Percentiles rank a stretch among this genome's conserved stretches.
These are phyloP conservation scores for Trichoderma atroviride DNA, from an alignment of 2,329 filamentous ascomycete genomes.

Conservation along the genomic window DNA sequence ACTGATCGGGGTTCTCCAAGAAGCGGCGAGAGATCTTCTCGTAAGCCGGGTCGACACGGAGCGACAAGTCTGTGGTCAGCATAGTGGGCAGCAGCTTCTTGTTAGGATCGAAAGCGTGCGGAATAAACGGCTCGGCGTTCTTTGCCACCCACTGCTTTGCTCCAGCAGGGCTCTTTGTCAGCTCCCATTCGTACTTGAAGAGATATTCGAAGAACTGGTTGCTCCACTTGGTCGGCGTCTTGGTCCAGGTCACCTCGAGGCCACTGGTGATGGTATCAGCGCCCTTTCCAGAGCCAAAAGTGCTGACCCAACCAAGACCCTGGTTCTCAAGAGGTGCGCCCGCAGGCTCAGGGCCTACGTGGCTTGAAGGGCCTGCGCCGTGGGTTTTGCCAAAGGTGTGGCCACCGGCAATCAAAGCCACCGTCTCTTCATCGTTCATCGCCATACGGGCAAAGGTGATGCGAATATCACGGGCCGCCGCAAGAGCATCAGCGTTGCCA, in stretches of 20 bases:
- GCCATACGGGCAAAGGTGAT: slow-evolving; percentile 77
- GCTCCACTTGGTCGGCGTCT: slow-evolving; percentile 75
- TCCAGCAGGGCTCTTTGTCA: slow-evolving; percentile 73
- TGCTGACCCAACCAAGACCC: slow-evolving; percentile 74
- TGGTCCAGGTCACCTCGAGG: slow-evolving; percentile 79
- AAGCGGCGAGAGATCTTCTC: slow-evolving; percentile 75
- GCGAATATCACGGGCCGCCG: slow-evolving; percentile 72
- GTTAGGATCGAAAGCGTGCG: slow-evolving; percentile 68
- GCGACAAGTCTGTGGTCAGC: slow-evolving; percentile 74
- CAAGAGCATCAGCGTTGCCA: slow-evolving; percentile 68
- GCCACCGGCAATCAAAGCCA: slow-evolving; percentile 76
- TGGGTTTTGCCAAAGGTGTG: slow-evolving; percentile 83
- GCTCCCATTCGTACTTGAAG: slow-evolving; percentile 78
- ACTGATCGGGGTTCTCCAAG: slow-evolving; percentile 68
- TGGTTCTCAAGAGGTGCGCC: slow-evolving; percentile 65
- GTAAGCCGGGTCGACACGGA: slow-evolving; percentile 71
- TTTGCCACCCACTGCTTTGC: slow-evolving; percentile 78
- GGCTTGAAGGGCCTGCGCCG: slow-evolving; percentile 65
- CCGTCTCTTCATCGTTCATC: slow-evolving; percentile 82
- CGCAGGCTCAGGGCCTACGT: slow-evolving; percentile 69
- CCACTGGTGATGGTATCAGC: slow-evolving; percentile 74
- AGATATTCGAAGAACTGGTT: slow-evolving; percentile 75
- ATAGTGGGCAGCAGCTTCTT: slow-evolving; percentile 77
- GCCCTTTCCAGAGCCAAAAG: slow-evolving; percentile 66
- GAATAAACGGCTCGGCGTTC: slow-evolving; percentile 66